Conservation (phyloP, 768 basidiomycete species). For the Calocybe indica region DNA sequence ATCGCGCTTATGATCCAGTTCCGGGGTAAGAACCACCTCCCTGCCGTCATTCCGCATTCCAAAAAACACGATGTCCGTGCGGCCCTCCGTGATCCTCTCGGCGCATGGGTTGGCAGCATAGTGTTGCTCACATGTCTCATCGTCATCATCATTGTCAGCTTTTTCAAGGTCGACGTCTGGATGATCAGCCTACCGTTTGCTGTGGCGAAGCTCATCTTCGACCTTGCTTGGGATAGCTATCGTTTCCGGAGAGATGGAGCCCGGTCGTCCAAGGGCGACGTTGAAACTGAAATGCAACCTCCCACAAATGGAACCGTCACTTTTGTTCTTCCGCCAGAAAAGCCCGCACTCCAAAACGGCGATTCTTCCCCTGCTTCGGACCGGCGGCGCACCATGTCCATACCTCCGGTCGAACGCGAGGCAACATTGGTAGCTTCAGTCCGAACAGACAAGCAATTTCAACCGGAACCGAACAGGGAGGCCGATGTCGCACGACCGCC, state of each 20-base stretch:
- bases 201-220: constrained; percentile 62
- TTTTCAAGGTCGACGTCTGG: constrained; percentile 80
- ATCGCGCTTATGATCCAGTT: constrained; percentile 54
- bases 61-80: constrained; percentile 43
- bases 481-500: no score
- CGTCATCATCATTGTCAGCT: constrained; percentile 72
- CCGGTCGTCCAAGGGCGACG: background rate
- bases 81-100: constrained; percentile 67
- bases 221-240: constrained; percentile 57
- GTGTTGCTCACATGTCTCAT: constrained; percentile 66
- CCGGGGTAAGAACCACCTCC: constrained; percentile 46
- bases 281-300: constrained; percentile 3
- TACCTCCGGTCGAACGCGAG: constrained; percentile 10
- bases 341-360: no score
- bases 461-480: no score
- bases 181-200: constrained; percentile 83
- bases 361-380: constrained; percentile 21
- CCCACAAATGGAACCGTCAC: no score
- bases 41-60: constrained; percentile 31
- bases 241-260: constrained; percentile 18
- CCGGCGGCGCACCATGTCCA: constrained; percentile 22
- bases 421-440: constrained; percentile 10
- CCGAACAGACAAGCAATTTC: no score
- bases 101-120: constrained; percentile 69
- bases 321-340: no score